Conservation (phyloP, 352 stramenopile species). For the Ophiocytium majus region DNA sequence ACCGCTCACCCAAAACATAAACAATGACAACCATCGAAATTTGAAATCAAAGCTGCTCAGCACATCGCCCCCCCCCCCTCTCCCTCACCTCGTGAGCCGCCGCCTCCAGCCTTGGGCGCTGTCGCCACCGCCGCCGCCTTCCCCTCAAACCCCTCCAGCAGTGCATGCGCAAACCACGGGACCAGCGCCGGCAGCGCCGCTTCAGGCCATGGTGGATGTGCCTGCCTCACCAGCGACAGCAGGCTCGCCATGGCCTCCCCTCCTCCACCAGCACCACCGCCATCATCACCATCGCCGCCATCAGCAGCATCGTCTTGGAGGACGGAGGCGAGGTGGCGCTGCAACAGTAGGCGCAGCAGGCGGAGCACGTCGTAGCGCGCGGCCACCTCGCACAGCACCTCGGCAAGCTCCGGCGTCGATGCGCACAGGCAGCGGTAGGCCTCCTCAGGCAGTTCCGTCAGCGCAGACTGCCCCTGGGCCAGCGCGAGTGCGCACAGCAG, state of each 20-base stretch:
- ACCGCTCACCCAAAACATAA: too few species aligned
- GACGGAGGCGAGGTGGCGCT: conserved; percentile 13
- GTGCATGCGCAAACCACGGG: background rate
- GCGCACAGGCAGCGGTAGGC: background rate
- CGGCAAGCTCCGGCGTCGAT: conserved; percentile 15
- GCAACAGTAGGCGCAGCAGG: conserved; percentile 43
- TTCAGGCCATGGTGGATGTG: conserved; percentile 3
- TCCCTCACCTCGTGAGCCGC: too few species aligned
- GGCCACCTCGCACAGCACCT: conserved; percentile 25
- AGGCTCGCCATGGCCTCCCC: background rate
- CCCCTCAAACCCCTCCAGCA: conserved; percentile 11
- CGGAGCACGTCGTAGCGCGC: conserved; percentile 27
- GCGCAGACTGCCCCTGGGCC: conserved; percentile 1
- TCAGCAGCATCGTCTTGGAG: background rate
- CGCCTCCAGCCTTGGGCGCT: background rate
- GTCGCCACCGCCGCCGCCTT: background rate
- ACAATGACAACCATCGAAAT: too few species aligned
- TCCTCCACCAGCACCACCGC: background rate
- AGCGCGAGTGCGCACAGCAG: conserved; percentile 42
- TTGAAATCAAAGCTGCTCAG: too few species aligned
- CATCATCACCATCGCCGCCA: background rate
- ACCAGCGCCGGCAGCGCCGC: conserved; percentile 26
- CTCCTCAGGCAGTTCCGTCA: background rate
- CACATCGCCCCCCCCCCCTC: too few species aligned
- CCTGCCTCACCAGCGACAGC: background rate